Conservation (phyloP, 306 rosid genomes). For the Quercus gilva region DNA sequence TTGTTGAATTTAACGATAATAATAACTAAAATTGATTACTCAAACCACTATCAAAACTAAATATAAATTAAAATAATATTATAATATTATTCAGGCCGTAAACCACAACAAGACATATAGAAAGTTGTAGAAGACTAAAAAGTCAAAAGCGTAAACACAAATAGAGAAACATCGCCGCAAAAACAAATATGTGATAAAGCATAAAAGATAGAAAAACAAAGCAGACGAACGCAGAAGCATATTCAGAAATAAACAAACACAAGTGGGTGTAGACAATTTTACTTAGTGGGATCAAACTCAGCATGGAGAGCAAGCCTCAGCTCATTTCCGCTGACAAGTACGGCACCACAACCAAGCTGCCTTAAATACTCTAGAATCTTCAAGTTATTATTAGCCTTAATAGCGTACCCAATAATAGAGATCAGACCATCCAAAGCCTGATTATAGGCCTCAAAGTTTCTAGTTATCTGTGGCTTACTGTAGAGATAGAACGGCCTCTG, state of each 20-base stretch:
- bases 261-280: conserved; percentile 4
- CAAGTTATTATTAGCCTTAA: conserved; percentile 86
- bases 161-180: too few relatives aligned
- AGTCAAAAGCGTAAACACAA: too few relatives aligned
- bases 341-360: conserved; percentile 84
- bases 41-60: too few relatives aligned
- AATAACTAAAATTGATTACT: too few relatives aligned
- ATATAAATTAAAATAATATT: too few relatives aligned
- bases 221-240: conserved; percentile 3
- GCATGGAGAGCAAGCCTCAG: conserved; percentile 76
- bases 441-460: conserved; percentile 77
- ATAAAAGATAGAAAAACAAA: not conserved
- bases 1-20: too few relatives aligned
- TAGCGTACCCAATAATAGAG: conserved; percentile 81
- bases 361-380: conserved; percentile 89
- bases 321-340: conserved; percentile 96
- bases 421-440: conserved; percentile 74
- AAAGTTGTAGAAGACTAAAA: too few relatives aligned
- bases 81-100: too few relatives aligned
- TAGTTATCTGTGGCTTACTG: conserved; percentile 84
- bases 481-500: conserved; percentile 88
- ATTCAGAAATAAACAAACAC: not conserved
- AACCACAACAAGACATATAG: too few relatives aligned
- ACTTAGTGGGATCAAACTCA: conserved; percentile 88
- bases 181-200: not conserved